phyloP scores from a whole-genome alignment of 1,284 basidiomycete genomes.

The Moniliella sp. region DNA sequence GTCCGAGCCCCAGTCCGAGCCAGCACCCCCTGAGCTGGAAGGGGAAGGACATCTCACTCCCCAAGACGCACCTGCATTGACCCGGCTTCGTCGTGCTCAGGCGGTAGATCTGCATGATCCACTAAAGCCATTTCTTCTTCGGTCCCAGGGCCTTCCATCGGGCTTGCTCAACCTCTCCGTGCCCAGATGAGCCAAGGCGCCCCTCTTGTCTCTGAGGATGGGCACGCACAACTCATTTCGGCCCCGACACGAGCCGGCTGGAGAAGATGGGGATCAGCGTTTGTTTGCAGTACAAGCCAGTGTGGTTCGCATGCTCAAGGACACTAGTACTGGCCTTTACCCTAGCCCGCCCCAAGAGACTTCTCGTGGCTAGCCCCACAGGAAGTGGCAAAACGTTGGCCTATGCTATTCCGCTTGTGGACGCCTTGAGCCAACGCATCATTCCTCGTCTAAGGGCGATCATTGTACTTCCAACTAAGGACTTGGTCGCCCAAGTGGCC shows the following conservation, averaged over 20 bases:
- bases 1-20: constrained; percentile 7
- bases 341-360: too few relatives aligned
- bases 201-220: background rate
- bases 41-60: background rate
- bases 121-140: too few relatives aligned
- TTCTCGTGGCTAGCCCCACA: constrained; percentile 90
- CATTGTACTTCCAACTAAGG: constrained; percentile 75
- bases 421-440: constrained; percentile 34
- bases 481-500: constrained; percentile 75
- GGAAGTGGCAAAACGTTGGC: constrained; percentile 90
- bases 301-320: constrained; percentile 56
- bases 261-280: constrained; percentile 13
- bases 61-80: background rate
- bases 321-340: too few relatives aligned
- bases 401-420: constrained; percentile 74
- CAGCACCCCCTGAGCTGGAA: constrained; percentile 4
- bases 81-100: background rate
- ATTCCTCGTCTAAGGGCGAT: constrained; percentile 55
- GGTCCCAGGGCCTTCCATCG: too few relatives aligned
- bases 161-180: too few relatives aligned
- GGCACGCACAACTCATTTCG: constrained; percentile 1
- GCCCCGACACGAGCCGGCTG: constrained; percentile 1
- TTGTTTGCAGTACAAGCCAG: constrained; percentile 50
- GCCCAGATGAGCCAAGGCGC: background rate
- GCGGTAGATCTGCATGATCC: background rate